Evolutionary conservation across 1,284 basidiomycete species (phyloP).

Genomic region (Mycena sp.): DNA sequence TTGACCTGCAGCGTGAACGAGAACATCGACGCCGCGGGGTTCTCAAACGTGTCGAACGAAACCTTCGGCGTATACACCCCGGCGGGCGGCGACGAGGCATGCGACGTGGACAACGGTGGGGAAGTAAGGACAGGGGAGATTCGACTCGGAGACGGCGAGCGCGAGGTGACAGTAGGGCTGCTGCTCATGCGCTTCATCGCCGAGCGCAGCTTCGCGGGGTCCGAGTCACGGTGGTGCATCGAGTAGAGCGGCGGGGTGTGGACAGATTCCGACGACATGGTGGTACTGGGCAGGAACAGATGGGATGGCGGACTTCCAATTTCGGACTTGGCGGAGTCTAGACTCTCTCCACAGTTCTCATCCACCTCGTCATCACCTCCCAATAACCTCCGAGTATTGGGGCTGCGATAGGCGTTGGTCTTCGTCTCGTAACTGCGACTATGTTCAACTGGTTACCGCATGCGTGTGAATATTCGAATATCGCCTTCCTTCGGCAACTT

Average conservation of each 20-base stretch:
- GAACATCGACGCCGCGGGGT: slow-evolving; percentile 76
- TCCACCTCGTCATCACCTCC: too few relatives aligned
- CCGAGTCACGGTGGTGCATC: not conserved
- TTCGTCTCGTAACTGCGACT: too few relatives aligned
- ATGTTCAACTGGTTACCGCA: too few relatives aligned
- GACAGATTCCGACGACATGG: slow-evolving; percentile 7
- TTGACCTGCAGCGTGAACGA: slow-evolving; percentile 85
- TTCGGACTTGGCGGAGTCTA: too few relatives aligned
- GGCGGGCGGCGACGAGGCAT: not conserved
- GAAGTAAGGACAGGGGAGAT: too few relatives aligned
- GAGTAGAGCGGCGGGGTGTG: slow-evolving; percentile 21
- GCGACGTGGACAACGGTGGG: slow-evolving; percentile 3
- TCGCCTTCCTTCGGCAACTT: too few relatives aligned
- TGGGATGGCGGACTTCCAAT: too few relatives aligned
- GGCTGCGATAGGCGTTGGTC: too few relatives aligned
- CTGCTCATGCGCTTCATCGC: slow-evolving; percentile 9
- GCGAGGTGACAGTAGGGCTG: not conserved
- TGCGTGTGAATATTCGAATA: too few relatives aligned
- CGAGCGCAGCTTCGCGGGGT: slow-evolving; percentile 8
- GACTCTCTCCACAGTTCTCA: too few relatives aligned
- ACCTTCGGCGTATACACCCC: slow-evolving; percentile 80
- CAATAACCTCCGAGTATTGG: too few relatives aligned
- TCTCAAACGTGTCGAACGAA: slow-evolving; percentile 86
- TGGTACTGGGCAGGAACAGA: not conserved
- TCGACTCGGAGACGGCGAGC: slow-evolving; percentile 11